Evolutionary conservation across 2,329 filamentous ascomycete species (phyloP), one percentile per base, ranked within the genome.

Genomic region (Periconia macrospinosa): DNA sequence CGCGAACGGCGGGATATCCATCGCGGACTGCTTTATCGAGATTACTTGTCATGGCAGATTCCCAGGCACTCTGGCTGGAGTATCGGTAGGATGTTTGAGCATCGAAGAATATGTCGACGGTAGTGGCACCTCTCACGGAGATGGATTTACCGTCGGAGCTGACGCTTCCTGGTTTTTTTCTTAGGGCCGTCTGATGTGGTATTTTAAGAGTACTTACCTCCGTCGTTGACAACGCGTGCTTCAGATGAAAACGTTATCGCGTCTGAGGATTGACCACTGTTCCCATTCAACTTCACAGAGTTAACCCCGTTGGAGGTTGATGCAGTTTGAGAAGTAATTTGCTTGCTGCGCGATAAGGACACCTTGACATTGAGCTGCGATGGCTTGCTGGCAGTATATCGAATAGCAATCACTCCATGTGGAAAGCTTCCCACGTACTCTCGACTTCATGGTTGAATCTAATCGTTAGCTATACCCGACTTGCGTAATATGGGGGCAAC

Each of bases 101-200:
- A 35, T 60, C 50, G 45, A 58, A 60, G 47, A 55, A 60, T 9
- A 58, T 56, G 27, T 60, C 55, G 9, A 60, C 45, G 3, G 53
- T 56, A 20, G 48, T 54, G 2, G 58, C 58, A 2, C 45, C 49
- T 33, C 18, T 54, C 33, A 57, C 43, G 40, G 42, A 46, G 14
- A 58, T 49, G 7, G 47, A 33, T 30, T 50, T 51, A 14, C 52
- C 54, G 40, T 49, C 43, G 7, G 45, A 33, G 6, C 49, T 35
- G 5, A 53, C 43, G 40, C 45, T 50, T 30, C 54, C 54, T 59
- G n/a, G 23, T 27, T 27, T 27, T 27, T 27, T 27, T 27, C 23
- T n/a, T 46, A n/a, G 3, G 23, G 40, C 35, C 17, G 11, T 18
- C 23, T 30, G 6, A 17, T n/a, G 6, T 27, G 20, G 23, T 7